Conservation (phyloP, 2,329 filamentous ascomycete species). For the Claviceps sp. region DNA sequence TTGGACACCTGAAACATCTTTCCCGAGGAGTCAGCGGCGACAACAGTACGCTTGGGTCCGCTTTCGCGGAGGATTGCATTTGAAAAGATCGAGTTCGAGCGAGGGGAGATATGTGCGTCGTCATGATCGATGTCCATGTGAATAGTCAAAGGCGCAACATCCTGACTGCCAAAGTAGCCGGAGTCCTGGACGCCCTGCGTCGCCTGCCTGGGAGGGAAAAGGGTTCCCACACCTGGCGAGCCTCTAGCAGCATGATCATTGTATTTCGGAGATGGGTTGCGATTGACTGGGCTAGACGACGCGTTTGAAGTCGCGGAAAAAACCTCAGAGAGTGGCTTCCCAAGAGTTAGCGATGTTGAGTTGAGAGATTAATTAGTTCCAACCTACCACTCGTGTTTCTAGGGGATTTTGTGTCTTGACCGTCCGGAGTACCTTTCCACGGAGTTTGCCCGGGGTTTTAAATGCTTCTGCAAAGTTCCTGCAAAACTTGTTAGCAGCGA, state of each 20-base stretch:
- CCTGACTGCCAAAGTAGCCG: slow-evolving; percentile 58
- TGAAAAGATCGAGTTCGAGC: slow-evolving; percentile 9
- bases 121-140: slow-evolving; percentile 12
- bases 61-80: slow-evolving; percentile 9
- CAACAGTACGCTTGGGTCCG: slow-evolving; percentile 14
- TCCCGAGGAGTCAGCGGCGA: slow-evolving; percentile 18
- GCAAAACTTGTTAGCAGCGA: slow-evolving; percentile 8
- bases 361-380: slow-evolving; percentile 2
- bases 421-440: slow-evolving; percentile 68
- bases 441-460: slow-evolving; percentile 77
- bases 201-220: slow-evolving; percentile 17
- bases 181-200: slow-evolving; percentile 36
- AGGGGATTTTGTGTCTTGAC: slow-evolving; percentile 43
- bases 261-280: slow-evolving; percentile 42
- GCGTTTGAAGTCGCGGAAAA: slow-evolving; percentile 44
- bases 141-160: slow-evolving; percentile 16
- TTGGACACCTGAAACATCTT: slow-evolving; percentile 29
- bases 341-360: slow-evolving; percentile 13
- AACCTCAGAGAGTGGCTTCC: slow-evolving; percentile 45
- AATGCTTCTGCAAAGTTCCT: slow-evolving; percentile 93
- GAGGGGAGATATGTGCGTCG: slow-evolving; percentile 10
- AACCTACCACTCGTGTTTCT: slow-evolving; percentile 51
- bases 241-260: slow-evolving; percentile 37
- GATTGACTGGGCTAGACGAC: slow-evolving; percentile 34
- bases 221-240: slow-evolving; percentile 19